A percentile compares a stretch with the other conserved stretches of the same genome.
These are phyloP conservation scores for Hirsutella thompsonii DNA, from an alignment of 2,329 filamentous ascomycete genomes.

Conservation along the genomic window DNA sequence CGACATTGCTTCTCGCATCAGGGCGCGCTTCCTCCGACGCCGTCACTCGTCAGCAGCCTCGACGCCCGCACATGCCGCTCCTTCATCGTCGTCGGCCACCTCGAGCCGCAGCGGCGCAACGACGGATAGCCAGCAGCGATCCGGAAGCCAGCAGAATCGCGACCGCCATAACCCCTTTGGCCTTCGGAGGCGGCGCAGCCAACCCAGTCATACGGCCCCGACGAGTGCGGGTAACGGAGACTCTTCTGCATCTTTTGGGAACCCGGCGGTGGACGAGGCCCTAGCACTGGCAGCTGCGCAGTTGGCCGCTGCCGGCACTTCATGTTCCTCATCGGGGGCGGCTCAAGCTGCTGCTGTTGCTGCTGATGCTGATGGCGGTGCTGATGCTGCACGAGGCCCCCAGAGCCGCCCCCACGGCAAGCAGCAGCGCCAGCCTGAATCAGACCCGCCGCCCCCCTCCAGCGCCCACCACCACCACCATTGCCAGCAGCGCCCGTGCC, in stretches of 20 bases:
- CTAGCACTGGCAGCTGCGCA: no score
- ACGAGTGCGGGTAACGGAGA: background rate
- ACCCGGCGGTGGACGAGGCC: background rate
- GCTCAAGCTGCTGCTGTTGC: no score
- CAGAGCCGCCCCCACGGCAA: background rate
- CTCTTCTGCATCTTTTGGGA: no score
- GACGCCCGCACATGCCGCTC: slow-evolving; percentile 8
- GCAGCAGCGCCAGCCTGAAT: background rate
- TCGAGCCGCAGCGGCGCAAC: slow-evolving; percentile 8
- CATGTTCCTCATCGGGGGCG: no score
- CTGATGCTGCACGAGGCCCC: background rate
- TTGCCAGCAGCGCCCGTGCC: background rate
- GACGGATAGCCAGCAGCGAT: slow-evolving; percentile 7
- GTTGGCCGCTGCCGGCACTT: no score
- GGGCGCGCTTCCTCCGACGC: slow-evolving; percentile 29
- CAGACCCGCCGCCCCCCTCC: background rate
- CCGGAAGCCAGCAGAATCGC: no score
- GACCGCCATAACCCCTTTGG: slow-evolving; percentile 7
- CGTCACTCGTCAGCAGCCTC: slow-evolving; percentile 24
- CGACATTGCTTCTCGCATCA: slow-evolving; percentile 32
- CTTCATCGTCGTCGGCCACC: background rate
- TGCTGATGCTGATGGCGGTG: no score
- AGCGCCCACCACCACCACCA: background rate
- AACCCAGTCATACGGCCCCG: slow-evolving; percentile 1
- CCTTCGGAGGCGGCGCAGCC: background rate